Base-by-base conservation (phyloP, 768 basidiomycete species). In the Leccinellum rugosiceps region DNA sequence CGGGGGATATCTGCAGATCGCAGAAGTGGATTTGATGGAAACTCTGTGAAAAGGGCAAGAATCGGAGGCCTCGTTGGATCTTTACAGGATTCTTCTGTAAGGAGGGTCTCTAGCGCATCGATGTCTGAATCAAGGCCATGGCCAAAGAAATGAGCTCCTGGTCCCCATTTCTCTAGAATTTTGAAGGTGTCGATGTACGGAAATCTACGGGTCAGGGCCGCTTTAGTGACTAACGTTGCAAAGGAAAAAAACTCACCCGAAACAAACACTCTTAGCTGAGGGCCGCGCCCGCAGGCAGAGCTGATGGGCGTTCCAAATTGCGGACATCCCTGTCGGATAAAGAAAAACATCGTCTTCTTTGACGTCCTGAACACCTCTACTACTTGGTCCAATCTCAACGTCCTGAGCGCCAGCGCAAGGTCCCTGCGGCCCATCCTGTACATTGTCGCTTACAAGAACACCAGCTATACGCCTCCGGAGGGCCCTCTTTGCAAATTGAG, bases 181-280 rank as follows among this genome's bases (percentile, higher is more conserved):
- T 98, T 98, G 57, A 96, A 82, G 5, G 96, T 98, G 68, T 98
- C 96, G 9, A 86, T 92, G 70, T 98, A 99, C 0, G 94, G 88
- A 73, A 98, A 99, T 15, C 95, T 97, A 61, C 6, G 23, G 9
- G 4, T 23, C 49, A 21, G 31, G 23, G 5, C 21, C 19, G 26
- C 4, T 25, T 61, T 32, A 57, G 44, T 2, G 13, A 26, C 2
- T 13, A 15, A n/a, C 5, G 7, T 26, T 9, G 17, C n/a, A 9
- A 19, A 3, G 30, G 34, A 19, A 45, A 31, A 0, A 43, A 10
- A 74, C 87, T 60, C 65, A 96, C 95, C 96, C 96, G 64, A 96
- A 98, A 67, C 93, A 96, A 30, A 95, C 83, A 64, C 92, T 95
- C 76, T 95, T 97, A 10, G 84, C 86, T 10, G 70, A 63, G 41